phyloP scores from a whole-genome alignment of 2,329 filamentous ascomycete genomes.

The Epichloe glyceriae region DNA sequence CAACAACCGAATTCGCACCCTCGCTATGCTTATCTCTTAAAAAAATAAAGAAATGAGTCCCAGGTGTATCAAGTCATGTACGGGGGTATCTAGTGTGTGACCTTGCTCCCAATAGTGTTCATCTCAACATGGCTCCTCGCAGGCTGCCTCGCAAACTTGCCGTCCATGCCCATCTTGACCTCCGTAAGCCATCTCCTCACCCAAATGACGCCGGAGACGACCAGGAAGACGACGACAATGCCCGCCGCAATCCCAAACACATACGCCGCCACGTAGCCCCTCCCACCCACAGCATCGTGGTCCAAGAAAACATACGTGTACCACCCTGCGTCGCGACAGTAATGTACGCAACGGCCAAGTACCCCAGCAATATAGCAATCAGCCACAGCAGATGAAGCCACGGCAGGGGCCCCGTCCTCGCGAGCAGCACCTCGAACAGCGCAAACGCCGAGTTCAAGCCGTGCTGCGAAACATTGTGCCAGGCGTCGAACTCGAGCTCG shows the following conservation, averaged over 20 bases:
- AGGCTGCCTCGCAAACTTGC: conserved; percentile 25
- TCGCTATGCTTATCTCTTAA: too few species aligned
- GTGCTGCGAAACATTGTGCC: conserved; percentile 61
- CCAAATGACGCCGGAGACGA: conserved; percentile 38
- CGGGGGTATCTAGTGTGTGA: too few species aligned
- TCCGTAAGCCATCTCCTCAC: conserved; percentile 37
- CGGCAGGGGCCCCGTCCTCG: conserved; percentile 46
- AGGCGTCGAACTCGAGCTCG: conserved; percentile 36
- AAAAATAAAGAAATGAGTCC: too few species aligned
- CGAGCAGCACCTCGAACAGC: conserved; percentile 59
- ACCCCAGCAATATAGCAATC: conserved; percentile 56
- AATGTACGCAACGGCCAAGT: conserved; percentile 62
- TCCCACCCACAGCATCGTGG: conserved; percentile 35
- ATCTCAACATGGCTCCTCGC: conserved; percentile 16
- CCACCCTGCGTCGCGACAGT: conserved; percentile 55
- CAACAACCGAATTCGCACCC: too few species aligned
- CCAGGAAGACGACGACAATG: conserved; percentile 37
- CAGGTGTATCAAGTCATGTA: too few species aligned
- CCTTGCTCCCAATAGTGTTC: conserved; percentile 3
- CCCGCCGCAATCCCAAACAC: conserved; percentile 45
- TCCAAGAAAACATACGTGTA: conserved; percentile 76
- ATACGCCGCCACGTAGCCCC: conserved; percentile 46
- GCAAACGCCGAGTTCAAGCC: conserved; percentile 61
- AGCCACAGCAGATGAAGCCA: conserved; percentile 56
- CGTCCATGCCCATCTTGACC: conserved; percentile 28